phyloP scores from a whole-genome alignment of 176 grass and related monocot genomes.

The Luzula sylvatica region DNA sequence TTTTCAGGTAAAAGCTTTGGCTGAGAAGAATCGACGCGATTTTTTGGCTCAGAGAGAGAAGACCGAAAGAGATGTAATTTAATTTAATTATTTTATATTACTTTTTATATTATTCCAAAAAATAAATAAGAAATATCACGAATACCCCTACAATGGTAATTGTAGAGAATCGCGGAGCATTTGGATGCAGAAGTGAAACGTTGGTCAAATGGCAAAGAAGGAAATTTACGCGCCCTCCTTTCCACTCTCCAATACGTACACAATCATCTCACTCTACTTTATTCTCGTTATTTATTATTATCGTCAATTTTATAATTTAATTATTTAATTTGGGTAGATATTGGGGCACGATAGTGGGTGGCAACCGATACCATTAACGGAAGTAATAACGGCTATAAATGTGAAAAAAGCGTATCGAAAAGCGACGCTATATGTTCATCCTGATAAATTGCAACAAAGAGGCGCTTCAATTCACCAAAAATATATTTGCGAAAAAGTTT shows the following conservation, averaged over 20 bases:
- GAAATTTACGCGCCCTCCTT: slow-evolving; percentile 89
- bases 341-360: slow-evolving; percentile 80
- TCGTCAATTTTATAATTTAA: neutral
- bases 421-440: slow-evolving; percentile 95
- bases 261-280: slow-evolving; percentile 20
- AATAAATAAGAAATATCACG: too few relatives aligned
- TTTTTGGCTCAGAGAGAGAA: slow-evolving; percentile 91
- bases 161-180: slow-evolving; percentile 89
- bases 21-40: slow-evolving; percentile 85
- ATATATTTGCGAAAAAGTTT: slow-evolving; percentile 98
- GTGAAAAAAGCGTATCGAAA: slow-evolving; percentile 93
- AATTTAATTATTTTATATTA: neutral
- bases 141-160: too few relatives aligned
- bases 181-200: slow-evolving; percentile 91
- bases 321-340: slow-evolving; percentile 32
- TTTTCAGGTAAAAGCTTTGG: slow-evolving; percentile 89
- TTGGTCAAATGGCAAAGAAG: slow-evolving; percentile 99
- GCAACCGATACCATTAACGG: slow-evolving; percentile 84
- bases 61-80: slow-evolving; percentile 68
- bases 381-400: slow-evolving; percentile 75
- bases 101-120: neutral
- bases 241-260: slow-evolving; percentile 97
- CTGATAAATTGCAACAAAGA: slow-evolving; percentile 92
- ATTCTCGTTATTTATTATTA: slow-evolving; percentile 7
- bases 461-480: slow-evolving; percentile 89